A percentile compares a stretch with the other conserved stretches of the same genome.
Evolutionary conservation across 352 stramenopile genomes (phyloP).

Genomic region (Pythium aquatile): DNA sequence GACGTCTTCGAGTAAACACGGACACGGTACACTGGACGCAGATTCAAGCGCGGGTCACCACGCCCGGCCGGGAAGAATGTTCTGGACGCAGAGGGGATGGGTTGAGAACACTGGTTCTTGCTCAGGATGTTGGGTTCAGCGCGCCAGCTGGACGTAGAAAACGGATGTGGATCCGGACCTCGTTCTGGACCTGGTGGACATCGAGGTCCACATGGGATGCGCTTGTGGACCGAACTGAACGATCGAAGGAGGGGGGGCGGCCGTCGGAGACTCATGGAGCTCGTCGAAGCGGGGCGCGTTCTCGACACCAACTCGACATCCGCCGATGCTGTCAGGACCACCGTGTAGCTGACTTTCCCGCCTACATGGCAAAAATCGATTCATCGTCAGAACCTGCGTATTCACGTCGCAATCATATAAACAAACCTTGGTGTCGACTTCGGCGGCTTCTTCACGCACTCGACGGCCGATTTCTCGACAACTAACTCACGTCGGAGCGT

Average conservation of each 20-base stretch:
- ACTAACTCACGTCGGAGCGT: too few species aligned
- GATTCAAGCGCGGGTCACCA: conserved; percentile 18
- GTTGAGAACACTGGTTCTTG: conserved; percentile 16
- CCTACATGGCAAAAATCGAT: conserved; percentile 12
- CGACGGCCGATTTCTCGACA: conserved; percentile 3
- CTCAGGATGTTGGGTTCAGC: not conserved
- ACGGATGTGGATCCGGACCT: conserved; percentile 23
- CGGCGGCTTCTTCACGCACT: not conserved
- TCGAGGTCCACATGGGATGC: conserved; percentile 15
- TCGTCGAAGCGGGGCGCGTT: not conserved
- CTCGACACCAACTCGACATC: not conserved
- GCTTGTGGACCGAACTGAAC: conserved; percentile 30
- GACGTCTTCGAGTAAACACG: conserved; percentile 10
- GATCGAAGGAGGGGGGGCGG: conserved; percentile 19
- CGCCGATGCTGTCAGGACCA: not conserved
- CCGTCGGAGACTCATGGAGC: conserved; percentile 5
- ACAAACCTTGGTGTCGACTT: not conserved
- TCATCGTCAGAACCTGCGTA: conserved; percentile 2
- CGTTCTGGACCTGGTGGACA: conserved; percentile 12
- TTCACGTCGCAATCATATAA: not conserved
- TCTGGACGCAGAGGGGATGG: conserved; percentile 14
- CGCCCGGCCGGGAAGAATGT: conserved; percentile 4
- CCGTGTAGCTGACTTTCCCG: not conserved
- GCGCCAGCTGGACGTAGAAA: conserved; percentile 8
- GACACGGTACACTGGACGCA: not conserved